Conservation (phyloP, 2,329 filamentous ascomycete genomes). For the Rutstroemia sp. region DNA sequence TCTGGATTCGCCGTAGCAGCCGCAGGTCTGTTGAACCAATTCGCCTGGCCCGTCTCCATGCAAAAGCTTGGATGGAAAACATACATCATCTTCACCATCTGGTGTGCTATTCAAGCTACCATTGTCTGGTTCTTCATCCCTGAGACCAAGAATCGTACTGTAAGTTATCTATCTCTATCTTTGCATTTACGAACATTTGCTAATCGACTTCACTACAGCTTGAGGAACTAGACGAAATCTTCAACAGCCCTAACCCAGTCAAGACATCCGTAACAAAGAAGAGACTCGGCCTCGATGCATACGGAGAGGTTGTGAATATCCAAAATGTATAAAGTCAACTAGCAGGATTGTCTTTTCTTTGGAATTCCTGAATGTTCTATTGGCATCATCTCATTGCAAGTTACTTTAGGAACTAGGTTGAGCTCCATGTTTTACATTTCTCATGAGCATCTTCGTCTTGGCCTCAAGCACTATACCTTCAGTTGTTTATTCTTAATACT, state of each 20-base stretch:
- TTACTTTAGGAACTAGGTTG: too few relatives aligned
- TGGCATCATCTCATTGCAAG: neutral
- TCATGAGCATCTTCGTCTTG: too few relatives aligned
- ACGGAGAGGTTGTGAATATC: slow-evolving; percentile 15
- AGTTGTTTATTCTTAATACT: too few relatives aligned
- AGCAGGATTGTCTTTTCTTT: neutral
- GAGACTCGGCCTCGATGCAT: slow-evolving; percentile 29
- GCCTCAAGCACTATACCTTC: too few relatives aligned
- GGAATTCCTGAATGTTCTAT: neutral
- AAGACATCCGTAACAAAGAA: slow-evolving; percentile 38
- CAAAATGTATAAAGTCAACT: neutral
- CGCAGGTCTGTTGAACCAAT: slow-evolving; percentile 34
- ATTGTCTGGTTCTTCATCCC: slow-evolving; percentile 43
- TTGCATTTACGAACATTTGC: too few relatives aligned
- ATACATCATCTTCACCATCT: slow-evolving; percentile 44
- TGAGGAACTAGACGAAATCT: slow-evolving; percentile 47
- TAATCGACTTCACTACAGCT: slow-evolving; percentile 25
- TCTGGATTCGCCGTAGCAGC: slow-evolving; percentile 35
- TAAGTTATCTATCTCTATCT: slow-evolving; percentile 13
- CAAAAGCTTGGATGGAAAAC: slow-evolving; percentile 45
- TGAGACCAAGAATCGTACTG: slow-evolving; percentile 41
- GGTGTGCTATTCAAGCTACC: slow-evolving; percentile 35
- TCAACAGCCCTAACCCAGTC: slow-evolving; percentile 37
- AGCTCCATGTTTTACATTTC: too few relatives aligned
- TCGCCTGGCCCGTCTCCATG: slow-evolving; percentile 39